Percentiles rank a stretch among this genome's conserved stretches.
phyloP scores from a whole-genome alignment of 164 flowering plant genomes.

The Vitis labrusca region DNA sequence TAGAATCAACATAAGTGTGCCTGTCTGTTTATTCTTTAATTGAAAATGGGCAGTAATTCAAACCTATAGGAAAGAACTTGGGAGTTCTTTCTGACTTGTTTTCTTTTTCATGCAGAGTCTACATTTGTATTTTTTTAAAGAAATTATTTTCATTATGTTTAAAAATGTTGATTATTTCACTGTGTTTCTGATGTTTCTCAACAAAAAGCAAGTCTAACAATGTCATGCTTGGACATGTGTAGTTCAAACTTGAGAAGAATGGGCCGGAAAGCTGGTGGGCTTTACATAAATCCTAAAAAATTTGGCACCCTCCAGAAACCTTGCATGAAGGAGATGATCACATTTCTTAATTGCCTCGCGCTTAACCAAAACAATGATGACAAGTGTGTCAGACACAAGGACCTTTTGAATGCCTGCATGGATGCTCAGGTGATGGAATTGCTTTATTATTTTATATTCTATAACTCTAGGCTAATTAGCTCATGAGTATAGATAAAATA shows the following conservation, averaged over 20 bases:
- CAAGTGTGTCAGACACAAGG: constrained; percentile 62
- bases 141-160: too few species aligned
- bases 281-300: constrained; percentile 50
- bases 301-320: constrained; percentile 46
- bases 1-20: too few species aligned
- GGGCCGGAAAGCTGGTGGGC: constrained; percentile 63
- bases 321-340: constrained; percentile 78
- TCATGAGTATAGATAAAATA: too few species aligned
- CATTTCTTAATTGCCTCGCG: constrained; percentile 77
- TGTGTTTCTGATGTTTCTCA: neutral
- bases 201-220: neutral
- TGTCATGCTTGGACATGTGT: neutral
- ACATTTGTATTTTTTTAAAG: too few species aligned
- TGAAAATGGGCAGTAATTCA: too few species aligned
- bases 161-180: too few species aligned
- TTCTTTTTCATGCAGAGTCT: too few species aligned
- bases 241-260: constrained; percentile 20
- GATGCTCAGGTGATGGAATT: constrained; percentile 56
- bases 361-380: constrained; percentile 51
- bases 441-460: neutral
- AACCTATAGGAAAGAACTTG: too few species aligned
- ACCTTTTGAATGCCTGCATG: constrained; percentile 62
- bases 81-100: too few species aligned
- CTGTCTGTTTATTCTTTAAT: too few species aligned
- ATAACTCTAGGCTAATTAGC: neutral